These are phyloP conservation scores for Selaginella moellendorffii DNA, from an alignment of 75 land plant species.

Conservation along the genomic window DNA sequence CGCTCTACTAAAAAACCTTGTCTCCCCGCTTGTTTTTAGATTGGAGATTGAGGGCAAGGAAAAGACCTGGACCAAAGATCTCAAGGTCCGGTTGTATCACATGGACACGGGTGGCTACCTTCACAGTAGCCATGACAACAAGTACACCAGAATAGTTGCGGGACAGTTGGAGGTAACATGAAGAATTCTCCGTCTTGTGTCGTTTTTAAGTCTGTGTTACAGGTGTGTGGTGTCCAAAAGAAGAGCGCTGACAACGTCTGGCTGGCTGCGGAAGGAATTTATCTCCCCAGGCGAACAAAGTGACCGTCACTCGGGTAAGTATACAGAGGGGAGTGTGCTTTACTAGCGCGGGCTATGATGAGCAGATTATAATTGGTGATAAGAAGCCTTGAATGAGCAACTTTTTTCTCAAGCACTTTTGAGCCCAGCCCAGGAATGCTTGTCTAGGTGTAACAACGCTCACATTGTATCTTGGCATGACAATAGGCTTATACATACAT, in stretches of 20 bases:
- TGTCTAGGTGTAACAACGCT: no score
- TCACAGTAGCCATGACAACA: slow-evolving; percentile 9
- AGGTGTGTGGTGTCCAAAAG: slow-evolving; percentile 8
- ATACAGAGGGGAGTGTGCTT: no score
- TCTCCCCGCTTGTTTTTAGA: neutral
- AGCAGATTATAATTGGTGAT: no score
- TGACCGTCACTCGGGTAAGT: no score
- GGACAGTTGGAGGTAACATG: neutral
- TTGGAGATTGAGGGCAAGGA: slow-evolving; percentile 5
- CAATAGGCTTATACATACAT: no score
- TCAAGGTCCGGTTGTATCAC: neutral
- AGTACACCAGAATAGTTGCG: neutral
- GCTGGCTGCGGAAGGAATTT: slow-evolving; percentile 5
- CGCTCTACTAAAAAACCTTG: no score
- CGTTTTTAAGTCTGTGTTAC: neutral
- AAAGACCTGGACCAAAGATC: neutral
- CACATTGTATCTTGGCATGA: no score
- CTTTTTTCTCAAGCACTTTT: no score
- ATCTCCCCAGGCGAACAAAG: neutral
- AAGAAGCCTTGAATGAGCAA: no score
- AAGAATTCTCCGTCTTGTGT: neutral
- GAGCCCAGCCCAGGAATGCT: no score
- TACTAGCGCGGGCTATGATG: no score
- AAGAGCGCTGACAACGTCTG: slow-evolving; percentile 6
- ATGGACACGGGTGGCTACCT: slow-evolving; percentile 9